phyloP scores from a whole-genome alignment of 2,329 filamentous ascomycete genomes.

The Ophiocordyceps camponoti-saundersi region DNA sequence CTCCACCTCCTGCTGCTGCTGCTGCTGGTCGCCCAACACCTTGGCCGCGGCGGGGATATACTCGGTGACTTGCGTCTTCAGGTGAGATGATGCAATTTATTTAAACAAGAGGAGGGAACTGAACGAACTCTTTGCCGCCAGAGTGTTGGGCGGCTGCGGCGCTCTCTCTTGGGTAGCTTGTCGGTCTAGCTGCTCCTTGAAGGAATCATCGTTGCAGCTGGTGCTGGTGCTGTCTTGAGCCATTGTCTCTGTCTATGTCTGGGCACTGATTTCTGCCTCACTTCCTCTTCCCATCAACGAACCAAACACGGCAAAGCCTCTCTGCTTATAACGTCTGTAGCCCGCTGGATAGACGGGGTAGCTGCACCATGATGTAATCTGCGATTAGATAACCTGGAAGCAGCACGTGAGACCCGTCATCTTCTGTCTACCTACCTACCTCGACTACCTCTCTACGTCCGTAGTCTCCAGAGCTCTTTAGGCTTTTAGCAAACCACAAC shows the following conservation, averaged over 20 bases:
- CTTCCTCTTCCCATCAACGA: too few relatives aligned
- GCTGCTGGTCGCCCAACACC: constrained; percentile 18
- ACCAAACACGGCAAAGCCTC: background rate
- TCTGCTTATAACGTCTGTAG: too few relatives aligned
- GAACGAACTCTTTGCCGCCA: constrained; percentile 25
- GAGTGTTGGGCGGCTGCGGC: constrained; percentile 13
- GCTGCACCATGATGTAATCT: background rate
- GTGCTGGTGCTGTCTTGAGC: background rate
- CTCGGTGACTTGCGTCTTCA: constrained; percentile 17
- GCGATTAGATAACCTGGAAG: constrained; percentile 1
- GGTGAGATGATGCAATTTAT: too few relatives aligned
- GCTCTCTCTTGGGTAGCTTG: constrained; percentile 18
- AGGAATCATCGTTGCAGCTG: constrained; percentile 10
- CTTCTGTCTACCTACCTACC: background rate
- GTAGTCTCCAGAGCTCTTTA: too few relatives aligned
- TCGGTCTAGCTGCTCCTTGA: constrained; percentile 27
- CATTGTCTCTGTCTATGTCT: background rate
- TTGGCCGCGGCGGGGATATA: constrained; percentile 25
- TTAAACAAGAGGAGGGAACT: too few relatives aligned
- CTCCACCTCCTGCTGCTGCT: constrained; percentile 2
- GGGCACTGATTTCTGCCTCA: too few relatives aligned
- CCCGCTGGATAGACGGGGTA: background rate
- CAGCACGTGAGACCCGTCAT: background rate
- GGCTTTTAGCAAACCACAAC: background rate
- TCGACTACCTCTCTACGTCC: background rate